phyloP scores from a whole-genome alignment of 257 asterid species.

The Solanum peruvianum region DNA sequence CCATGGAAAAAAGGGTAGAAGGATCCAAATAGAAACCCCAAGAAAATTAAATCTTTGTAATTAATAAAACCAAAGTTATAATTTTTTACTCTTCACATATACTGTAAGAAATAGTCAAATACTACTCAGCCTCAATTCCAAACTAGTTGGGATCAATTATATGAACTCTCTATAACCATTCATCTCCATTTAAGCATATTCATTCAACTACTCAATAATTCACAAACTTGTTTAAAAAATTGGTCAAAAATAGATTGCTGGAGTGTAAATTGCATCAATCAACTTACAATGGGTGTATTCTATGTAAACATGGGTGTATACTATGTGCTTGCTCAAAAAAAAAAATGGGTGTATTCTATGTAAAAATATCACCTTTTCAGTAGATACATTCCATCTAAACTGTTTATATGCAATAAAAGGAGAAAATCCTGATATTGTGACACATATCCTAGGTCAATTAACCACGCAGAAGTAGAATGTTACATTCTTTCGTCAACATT shows the following conservation, averaged over 20 bases:
- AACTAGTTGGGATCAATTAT: not conserved
- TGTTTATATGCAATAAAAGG: not conserved
- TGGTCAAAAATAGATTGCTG: not conserved
- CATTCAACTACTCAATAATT: not conserved
- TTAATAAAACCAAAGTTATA: not conserved
- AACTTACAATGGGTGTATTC: not conserved
- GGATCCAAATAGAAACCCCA: not conserved
- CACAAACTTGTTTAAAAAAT: not conserved
- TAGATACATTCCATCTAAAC: not conserved
- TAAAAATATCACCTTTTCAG: not conserved
- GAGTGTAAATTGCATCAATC: not conserved
- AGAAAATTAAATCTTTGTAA: not conserved
- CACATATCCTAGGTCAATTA: not conserved
- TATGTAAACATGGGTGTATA: not conserved
- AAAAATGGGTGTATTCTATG: not conserved
- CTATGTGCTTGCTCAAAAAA: too few relatives aligned
- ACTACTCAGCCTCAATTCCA: not conserved
- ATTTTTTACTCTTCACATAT: not conserved
- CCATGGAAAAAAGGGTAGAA: not conserved
- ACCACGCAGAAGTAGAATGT: not conserved
- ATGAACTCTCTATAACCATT: not conserved
- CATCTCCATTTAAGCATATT: not conserved
- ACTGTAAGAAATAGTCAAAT: not conserved
- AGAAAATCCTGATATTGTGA: not conserved
- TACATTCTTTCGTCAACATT: not conserved